These are phyloP conservation scores for Entophlyctis luteolus DNA, from an alignment of 192 early-diverging fungal species.

Conservation along the genomic window DNA sequence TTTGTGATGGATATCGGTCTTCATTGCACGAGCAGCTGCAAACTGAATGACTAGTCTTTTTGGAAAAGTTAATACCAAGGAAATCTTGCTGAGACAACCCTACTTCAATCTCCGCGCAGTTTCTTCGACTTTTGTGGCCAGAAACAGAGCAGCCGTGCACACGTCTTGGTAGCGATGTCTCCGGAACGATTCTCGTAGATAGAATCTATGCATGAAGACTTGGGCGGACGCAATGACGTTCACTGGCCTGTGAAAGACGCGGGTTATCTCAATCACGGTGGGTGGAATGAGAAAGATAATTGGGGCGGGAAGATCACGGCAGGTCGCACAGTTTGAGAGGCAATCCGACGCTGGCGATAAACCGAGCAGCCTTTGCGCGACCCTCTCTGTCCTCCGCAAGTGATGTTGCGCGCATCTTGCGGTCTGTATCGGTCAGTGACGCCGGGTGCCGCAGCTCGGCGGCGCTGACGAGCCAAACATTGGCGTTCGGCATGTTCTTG, in stretches of 20 bases:
- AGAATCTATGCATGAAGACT: slow-evolving; percentile 38
- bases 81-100: neutral
- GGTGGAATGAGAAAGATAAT: neutral
- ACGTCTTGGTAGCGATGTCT: slow-evolving; percentile 33
- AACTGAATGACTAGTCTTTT: neutral
- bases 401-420: neutral
- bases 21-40: slow-evolving; percentile 7
- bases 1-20: slow-evolving; percentile 7
- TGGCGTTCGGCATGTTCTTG: neutral
- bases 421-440: neutral
- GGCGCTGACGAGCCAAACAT: neutral
- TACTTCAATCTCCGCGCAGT: slow-evolving; percentile 1
- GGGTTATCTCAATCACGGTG: neutral
- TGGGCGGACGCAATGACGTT: slow-evolving; percentile 23
- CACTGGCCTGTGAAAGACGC: neutral
- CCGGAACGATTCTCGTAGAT: slow-evolving; percentile 35
- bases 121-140: slow-evolving; percentile 34
- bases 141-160: slow-evolving; percentile 15
- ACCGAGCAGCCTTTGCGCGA: slow-evolving; percentile 4
- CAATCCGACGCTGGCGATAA: slow-evolving; percentile 4
- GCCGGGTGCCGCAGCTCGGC: neutral
- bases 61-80: neutral
- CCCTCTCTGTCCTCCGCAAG: slow-evolving; percentile 3
- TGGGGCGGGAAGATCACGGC: neutral
- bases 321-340: slow-evolving; percentile 1